phyloP scores from a whole-genome alignment of 192 early-diverging fungal genomes.

The Kappamyces sp. region DNA sequence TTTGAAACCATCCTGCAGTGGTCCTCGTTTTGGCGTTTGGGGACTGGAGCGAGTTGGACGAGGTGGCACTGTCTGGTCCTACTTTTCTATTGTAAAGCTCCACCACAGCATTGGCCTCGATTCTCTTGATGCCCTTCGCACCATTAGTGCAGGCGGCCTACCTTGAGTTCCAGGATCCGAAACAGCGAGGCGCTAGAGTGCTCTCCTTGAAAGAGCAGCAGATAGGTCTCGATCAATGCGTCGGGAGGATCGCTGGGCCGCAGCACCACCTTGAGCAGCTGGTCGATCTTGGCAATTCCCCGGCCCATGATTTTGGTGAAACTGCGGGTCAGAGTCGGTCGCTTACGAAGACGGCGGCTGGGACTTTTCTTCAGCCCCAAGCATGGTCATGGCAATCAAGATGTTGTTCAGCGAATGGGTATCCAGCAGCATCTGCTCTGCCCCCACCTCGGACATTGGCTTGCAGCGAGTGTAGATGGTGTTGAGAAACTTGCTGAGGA shows the following conservation, averaged over 20 bases:
- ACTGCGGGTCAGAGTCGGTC: slow-evolving; percentile 30
- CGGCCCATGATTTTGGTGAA: slow-evolving; percentile 78
- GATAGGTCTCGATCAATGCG: slow-evolving; percentile 80
- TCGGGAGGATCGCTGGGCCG: slow-evolving; percentile 75
- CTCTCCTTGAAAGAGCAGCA: slow-evolving; percentile 74
- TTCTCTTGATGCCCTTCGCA: slow-evolving; percentile 1
- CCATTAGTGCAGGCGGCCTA: slow-evolving; percentile 13
- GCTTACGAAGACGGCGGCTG: slow-evolving; percentile 34
- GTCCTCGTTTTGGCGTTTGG: too few species aligned
- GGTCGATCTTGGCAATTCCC: slow-evolving; percentile 75
- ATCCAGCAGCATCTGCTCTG: slow-evolving; percentile 95
- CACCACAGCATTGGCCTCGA: background rate
- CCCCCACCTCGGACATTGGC: slow-evolving; percentile 87
- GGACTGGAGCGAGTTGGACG: too few species aligned
- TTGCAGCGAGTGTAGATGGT: slow-evolving; percentile 66
- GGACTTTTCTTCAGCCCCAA: slow-evolving; percentile 46
- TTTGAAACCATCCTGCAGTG: too few species aligned
- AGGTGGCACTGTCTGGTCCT: too few species aligned
- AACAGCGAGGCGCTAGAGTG: slow-evolving; percentile 60
- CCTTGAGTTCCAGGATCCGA: slow-evolving; percentile 80
- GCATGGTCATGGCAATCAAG: slow-evolving; percentile 65
- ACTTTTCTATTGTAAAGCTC: too few species aligned
- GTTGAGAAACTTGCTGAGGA: slow-evolving; percentile 60
- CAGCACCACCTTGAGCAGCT: slow-evolving; percentile 84
- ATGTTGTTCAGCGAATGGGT: slow-evolving; percentile 85